Base-by-base conservation (phyloP, 176 grass and related monocot species). In the Aegilops umbellulata region DNA sequence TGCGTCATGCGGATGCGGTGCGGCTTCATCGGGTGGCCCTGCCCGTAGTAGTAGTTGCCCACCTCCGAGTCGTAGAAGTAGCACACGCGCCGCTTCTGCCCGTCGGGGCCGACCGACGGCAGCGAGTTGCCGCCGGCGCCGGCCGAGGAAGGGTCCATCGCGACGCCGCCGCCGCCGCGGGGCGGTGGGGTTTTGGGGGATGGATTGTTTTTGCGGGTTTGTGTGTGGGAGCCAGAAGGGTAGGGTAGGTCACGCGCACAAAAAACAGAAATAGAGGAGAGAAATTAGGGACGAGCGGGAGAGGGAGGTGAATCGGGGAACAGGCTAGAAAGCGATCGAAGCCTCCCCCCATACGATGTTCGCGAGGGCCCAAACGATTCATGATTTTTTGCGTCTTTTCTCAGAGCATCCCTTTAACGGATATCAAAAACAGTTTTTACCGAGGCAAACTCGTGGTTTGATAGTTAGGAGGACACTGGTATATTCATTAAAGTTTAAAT, bases 41-140 rank as follows among this genome's bases (percentile, higher is more conserved):
- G 95, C 24, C 95, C 95, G 87, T 95, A 97, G 93, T 97, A 97
- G 95, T 97, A 97, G 93, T 95, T 95, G n/a, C 95, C 95, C 82
- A 97, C 91, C 49, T 97, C 95, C 81, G 88, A 38, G 81, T 97
- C 95, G 95, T 97, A 97, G 87, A 93, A 97, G 93, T 97, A 97
- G 87, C 95, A 97, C 22, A 97, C 95, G 19, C 91, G 92, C 38
- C 95, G 95, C 93, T 97, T 97, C 75, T 68, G 61, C n/a, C 69
- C 93, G 76, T 95, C 95, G 23, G 87, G 14, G 1, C 95, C 90
- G 7, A 88, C 64, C 46, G 93, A 85, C 29, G 91, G 82, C 64
- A 97, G 89, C 53, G 95, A 97, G 84, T 93, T 93, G 61, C 95
- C 93, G 44, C 92, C 92, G 49, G 80, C 72, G 47, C 85, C 77